Evolutionary conservation across 495 filamentous ascomycete species (phyloP).

Genomic region (Penicillium cataractarum): DNA sequence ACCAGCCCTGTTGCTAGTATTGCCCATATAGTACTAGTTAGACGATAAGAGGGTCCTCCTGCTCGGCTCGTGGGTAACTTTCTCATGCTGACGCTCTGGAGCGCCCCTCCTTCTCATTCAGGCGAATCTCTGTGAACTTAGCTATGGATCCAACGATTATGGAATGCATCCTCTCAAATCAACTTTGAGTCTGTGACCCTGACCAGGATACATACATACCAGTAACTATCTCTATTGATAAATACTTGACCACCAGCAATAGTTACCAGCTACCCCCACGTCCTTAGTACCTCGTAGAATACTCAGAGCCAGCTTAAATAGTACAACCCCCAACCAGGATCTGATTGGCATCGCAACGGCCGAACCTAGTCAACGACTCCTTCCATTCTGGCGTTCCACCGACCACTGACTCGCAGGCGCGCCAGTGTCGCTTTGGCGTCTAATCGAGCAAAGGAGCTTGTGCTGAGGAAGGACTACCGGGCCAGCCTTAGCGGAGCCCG

Average conservation of each 20-base stretch:
- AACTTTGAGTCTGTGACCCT: background rate
- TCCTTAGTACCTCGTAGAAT: background rate
- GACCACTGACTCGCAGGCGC: slow-evolving; percentile 15
- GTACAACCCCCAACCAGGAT: background rate
- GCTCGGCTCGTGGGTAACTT: slow-evolving; percentile 1
- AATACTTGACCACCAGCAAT: too few relatives aligned
- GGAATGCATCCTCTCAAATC: background rate
- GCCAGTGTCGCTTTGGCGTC: slow-evolving; percentile 33
- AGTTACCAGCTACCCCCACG: too few relatives aligned
- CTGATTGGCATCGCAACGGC: slow-evolving; percentile 5
- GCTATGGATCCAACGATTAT: background rate
- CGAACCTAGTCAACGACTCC: slow-evolving; percentile 4
- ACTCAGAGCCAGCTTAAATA: background rate
- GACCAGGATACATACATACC: background rate
- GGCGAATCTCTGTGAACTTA: background rate
- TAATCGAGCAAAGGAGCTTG: slow-evolving; percentile 22
- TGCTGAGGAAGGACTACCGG: slow-evolving; percentile 14
- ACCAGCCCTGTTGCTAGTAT: background rate
- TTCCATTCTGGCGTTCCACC: slow-evolving; percentile 9
- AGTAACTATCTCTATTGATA: too few relatives aligned
- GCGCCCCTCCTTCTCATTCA: background rate
- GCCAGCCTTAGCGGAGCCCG: slow-evolving; percentile 24
- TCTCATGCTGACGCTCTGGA: background rate
- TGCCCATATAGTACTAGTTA: background rate
- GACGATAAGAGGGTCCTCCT: background rate